Conservation (phyloP, 139 green algal species). For the Volvox africanus region DNA sequence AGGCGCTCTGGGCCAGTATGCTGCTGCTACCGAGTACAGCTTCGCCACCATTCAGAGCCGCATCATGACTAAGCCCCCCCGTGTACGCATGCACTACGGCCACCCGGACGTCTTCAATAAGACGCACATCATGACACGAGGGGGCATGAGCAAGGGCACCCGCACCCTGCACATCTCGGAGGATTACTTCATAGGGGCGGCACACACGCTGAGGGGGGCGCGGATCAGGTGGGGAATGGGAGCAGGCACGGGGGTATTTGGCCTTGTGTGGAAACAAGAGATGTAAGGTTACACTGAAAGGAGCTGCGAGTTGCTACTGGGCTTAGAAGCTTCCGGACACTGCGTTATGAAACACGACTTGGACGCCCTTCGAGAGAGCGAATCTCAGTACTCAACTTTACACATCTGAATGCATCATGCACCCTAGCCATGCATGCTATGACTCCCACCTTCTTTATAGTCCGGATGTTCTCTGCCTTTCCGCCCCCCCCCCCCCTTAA, state of each 20-base stretch:
- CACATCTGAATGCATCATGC: too few species aligned
- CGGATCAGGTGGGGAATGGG: too few species aligned
- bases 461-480: not conserved
- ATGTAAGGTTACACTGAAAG: too few species aligned
- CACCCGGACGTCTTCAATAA: conserved; percentile 95
- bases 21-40: conserved; percentile 80
- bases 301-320: too few species aligned
- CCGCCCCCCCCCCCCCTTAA: not conserved
- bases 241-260: conserved; percentile 38
- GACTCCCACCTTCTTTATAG: not conserved
- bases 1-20: conserved; percentile 76
- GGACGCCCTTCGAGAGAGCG: too few species aligned
- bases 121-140: conserved; percentile 77
- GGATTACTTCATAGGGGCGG: conserved; percentile 83
- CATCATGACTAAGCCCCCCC: conserved; percentile 80
- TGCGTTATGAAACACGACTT: too few species aligned
- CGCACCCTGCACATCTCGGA: conserved; percentile 74
- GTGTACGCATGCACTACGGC: conserved; percentile 91
- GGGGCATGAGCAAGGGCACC: conserved; percentile 58
- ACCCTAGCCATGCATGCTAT: too few species aligned
- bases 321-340: too few species aligned
- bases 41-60: conserved; percentile 86
- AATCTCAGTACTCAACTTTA: too few species aligned
- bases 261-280: too few species aligned
- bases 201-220: conserved; percentile 77